Conservation (phyloP, 2,329 filamentous ascomycete species). For the Fusarium verrucosum region DNA sequence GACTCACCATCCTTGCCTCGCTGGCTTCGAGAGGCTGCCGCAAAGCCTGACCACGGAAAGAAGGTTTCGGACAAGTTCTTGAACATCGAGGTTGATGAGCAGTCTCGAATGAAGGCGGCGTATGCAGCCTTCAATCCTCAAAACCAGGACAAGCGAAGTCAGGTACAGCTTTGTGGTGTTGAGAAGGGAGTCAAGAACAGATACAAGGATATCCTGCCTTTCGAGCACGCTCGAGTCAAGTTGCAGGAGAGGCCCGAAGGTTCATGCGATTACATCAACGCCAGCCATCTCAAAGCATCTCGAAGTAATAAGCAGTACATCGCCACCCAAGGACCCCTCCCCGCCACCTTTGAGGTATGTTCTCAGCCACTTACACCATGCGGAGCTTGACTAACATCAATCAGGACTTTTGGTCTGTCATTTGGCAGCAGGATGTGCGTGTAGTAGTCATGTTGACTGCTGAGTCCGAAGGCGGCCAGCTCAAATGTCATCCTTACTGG, state of each 20-base stretch:
- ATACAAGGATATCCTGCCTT: slow-evolving; percentile 98
- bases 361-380: slow-evolving; percentile 44
- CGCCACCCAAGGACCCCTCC: slow-evolving; percentile 91
- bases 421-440: slow-evolving; percentile 96
- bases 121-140: slow-evolving; percentile 61
- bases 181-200: slow-evolving; percentile 96
- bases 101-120: slow-evolving; percentile 90
- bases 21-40: slow-evolving; percentile 79
- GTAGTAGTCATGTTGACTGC: slow-evolving; percentile 97
- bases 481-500: slow-evolving; percentile 98
- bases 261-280: slow-evolving; percentile 94
- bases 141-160: slow-evolving; percentile 38
- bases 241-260: slow-evolving; percentile 73
- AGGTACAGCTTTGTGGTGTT: slow-evolving; percentile 84
- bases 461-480: slow-evolving; percentile 89
- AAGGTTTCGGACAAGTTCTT: slow-evolving; percentile 84
- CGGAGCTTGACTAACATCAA: slow-evolving; percentile 41
- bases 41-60: slow-evolving; percentile 77
- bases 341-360: slow-evolving; percentile 86
- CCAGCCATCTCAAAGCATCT: slow-evolving; percentile 82
- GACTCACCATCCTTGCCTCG: slow-evolving; percentile 67
- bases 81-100: slow-evolving; percentile 82
- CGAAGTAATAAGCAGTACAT: slow-evolving; percentile 93
- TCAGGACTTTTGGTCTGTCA: slow-evolving; percentile 95
- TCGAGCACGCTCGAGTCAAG: slow-evolving; percentile 90